phyloP scores from a whole-genome alignment of 352 stramenopile genomes.

The Globisporangium apiculatum region DNA sequence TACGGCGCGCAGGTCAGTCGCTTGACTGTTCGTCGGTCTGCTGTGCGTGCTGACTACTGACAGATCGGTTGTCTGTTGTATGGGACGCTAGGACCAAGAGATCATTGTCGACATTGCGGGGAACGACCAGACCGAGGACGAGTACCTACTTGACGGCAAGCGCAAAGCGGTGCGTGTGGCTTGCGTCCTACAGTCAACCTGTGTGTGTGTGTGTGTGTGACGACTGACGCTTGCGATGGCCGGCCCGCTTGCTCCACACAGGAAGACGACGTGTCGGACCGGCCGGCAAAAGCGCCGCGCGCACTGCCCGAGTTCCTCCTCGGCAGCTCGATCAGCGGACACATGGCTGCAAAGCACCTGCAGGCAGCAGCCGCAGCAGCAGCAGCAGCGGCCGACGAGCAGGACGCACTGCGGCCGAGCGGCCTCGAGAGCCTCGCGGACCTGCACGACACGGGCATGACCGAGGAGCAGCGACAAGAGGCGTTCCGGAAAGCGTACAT shows the following conservation, averaged over 20 bases:
- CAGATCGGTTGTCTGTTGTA: background rate
- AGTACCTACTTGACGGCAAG: constrained; percentile 74
- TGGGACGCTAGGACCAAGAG: constrained; percentile 42
- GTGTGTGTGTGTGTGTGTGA: background rate
- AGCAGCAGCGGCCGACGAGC: constrained; percentile 20
- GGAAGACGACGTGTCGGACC: constrained; percentile 47
- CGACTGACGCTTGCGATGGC: background rate
- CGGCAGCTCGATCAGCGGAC: constrained; percentile 80
- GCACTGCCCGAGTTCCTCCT: constrained; percentile 75
- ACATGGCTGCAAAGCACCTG: constrained; percentile 80
- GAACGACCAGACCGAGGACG: constrained; percentile 66
- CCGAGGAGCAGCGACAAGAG: constrained; percentile 74
- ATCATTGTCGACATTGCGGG: constrained; percentile 84
- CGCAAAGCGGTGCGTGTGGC: constrained; percentile 37
- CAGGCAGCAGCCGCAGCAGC: constrained; percentile 24
- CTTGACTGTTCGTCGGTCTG: background rate
- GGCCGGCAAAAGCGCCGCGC: constrained; percentile 48
- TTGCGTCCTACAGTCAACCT: background rate
- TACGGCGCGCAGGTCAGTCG: constrained; percentile 48
- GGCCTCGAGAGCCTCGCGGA: constrained; percentile 46
- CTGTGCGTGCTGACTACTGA: background rate
- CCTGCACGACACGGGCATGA: constrained; percentile 63
- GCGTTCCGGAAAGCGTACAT: constrained; percentile 80
- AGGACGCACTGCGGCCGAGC: constrained; percentile 22
- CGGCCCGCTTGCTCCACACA: constrained; percentile 1